phyloP scores from a whole-genome alignment of 2,329 filamentous ascomycete genomes.

The Colletotrichum liaoningense region DNA sequence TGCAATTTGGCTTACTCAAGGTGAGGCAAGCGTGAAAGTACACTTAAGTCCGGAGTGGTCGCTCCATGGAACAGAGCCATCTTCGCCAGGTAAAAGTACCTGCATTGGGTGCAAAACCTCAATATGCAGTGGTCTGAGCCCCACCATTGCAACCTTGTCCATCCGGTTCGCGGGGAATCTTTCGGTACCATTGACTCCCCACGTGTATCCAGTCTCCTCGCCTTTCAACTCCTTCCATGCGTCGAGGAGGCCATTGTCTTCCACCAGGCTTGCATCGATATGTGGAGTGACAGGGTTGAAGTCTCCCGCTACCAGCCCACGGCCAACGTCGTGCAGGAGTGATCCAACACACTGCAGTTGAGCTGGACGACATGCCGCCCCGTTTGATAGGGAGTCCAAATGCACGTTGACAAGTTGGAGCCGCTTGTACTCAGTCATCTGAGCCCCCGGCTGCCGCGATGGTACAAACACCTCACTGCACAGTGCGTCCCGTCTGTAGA shows the following conservation, averaged over 20 bases:
- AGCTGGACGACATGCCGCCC: conserved; percentile 43
- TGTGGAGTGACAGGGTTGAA: conserved; percentile 52
- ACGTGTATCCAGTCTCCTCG: conserved; percentile 48
- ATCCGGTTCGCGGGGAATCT: conserved; percentile 47
- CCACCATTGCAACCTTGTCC: conserved; percentile 49
- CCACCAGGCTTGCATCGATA: conserved; percentile 44
- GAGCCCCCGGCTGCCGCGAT: conserved; percentile 18
- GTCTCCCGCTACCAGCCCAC: conserved; percentile 51
- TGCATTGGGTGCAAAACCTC: conserved; percentile 37
- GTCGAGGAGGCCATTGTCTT: conserved; percentile 47
- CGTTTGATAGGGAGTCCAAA: conserved; percentile 47
- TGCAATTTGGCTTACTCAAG: neutral
- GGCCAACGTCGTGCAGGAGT: conserved; percentile 41
- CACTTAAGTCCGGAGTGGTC: conserved; percentile 25
- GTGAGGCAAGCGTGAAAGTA: neutral
- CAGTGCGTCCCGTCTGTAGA: conserved; percentile 47
- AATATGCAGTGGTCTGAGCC: conserved; percentile 39
- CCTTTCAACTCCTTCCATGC: conserved; percentile 46
- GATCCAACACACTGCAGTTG: conserved; percentile 44
- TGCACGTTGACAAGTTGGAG: conserved; percentile 52
- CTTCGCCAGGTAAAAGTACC: neutral
- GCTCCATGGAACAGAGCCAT: conserved; percentile 11
- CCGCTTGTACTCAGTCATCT: neutral
- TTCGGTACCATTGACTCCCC: conserved; percentile 48
- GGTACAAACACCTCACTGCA: conserved; percentile 47